A percentile compares a stretch with the other conserved stretches of the same genome.
These are phyloP conservation scores for Forsythia suspensa DNA, from an alignment of 257 asterid species.

Conservation along the genomic window DNA sequence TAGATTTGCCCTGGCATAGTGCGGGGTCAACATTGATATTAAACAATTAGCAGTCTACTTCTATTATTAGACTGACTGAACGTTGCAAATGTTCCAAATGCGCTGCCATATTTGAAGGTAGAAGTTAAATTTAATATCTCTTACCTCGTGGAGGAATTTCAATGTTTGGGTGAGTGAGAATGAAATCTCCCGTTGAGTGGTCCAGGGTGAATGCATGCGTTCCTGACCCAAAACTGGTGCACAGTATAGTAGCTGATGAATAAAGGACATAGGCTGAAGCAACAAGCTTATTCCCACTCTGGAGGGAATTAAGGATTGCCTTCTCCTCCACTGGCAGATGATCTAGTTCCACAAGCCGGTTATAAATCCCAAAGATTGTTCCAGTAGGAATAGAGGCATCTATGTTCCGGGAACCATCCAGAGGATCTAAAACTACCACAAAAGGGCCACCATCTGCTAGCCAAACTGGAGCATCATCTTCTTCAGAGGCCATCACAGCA, in stretches of 20 bases:
- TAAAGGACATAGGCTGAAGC: slow-evolving; percentile 90
- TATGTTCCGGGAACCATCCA: slow-evolving; percentile 90
- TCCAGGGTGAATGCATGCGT: slow-evolving; percentile 85
- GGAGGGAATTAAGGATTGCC: slow-evolving; percentile 79
- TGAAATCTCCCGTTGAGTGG: slow-evolving; percentile 78
- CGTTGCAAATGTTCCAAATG: not conserved
- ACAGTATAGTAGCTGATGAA: slow-evolving; percentile 89
- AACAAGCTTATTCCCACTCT: slow-evolving; percentile 74
- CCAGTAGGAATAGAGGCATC: slow-evolving; percentile 99
- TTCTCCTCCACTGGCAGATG: slow-evolving; percentile 75
- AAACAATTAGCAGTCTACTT: slow-evolving; percentile 1
- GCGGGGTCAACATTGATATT: slow-evolving; percentile 1
- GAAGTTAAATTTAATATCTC: not conserved
- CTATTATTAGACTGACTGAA: not conserved
- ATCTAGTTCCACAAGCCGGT: slow-evolving; percentile 69
- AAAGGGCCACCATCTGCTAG: slow-evolving; percentile 75
- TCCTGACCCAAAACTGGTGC: slow-evolving; percentile 80
- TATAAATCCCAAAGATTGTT: slow-evolving; percentile 82
- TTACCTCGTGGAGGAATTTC: slow-evolving; percentile 82
- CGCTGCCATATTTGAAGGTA: not conserved
- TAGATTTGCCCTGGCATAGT: slow-evolving; percentile 79
- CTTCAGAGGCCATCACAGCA: slow-evolving; percentile 97
- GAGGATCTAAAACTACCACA: slow-evolving; percentile 85
- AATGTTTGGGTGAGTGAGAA: slow-evolving; percentile 72
- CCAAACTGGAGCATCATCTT: slow-evolving; percentile 93